Conservation (phyloP, 1,284 basidiomycete genomes). For the Earliella scabrosa region DNA sequence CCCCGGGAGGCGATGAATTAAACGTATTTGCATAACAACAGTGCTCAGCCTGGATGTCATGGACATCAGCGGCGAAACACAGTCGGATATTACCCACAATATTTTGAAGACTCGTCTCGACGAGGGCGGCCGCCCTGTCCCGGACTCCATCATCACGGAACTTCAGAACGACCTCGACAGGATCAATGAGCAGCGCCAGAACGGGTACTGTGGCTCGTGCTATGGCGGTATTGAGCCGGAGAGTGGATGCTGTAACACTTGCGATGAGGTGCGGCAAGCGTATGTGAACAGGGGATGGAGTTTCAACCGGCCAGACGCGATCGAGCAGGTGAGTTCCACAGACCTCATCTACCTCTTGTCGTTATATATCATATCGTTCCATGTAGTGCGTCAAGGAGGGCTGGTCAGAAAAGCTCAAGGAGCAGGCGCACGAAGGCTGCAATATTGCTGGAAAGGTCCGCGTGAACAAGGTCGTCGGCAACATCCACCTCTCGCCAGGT, state of each 20-base stretch:
- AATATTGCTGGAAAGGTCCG: constrained; percentile 90
- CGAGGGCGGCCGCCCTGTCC: constrained; percentile 61
- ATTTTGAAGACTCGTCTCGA: constrained; percentile 85
- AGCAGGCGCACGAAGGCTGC: constrained; percentile 94
- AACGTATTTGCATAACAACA: constrained; percentile 35
- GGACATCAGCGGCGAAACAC: constrained; percentile 97
- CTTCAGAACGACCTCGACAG: constrained; percentile 87
- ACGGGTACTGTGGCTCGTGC: constrained; percentile 93
- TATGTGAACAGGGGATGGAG: constrained; percentile 96
- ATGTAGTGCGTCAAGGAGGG: constrained; percentile 89
- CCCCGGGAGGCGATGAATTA: not conserved
- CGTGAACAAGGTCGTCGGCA: constrained; percentile 97
- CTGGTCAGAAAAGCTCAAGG: constrained; percentile 93
- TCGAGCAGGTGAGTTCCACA: constrained; percentile 79
- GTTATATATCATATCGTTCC: not conserved
- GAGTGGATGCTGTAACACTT: constrained; percentile 93
- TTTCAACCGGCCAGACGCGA: constrained; percentile 87
- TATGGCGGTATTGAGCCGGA: constrained; percentile 89
- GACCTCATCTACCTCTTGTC: no score
- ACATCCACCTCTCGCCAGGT: constrained; percentile 89
- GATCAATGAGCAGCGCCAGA: constrained; percentile 64
- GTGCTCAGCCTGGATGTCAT: constrained; percentile 95
- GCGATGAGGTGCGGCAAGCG: constrained; percentile 92
- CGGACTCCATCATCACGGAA: constrained; percentile 60
- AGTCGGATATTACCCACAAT: constrained; percentile 90